Percentiles rank a stretch among this genome's conserved stretches.
These are phyloP conservation scores for Amphichorda felina DNA, from an alignment of 2,329 filamentous ascomycete species.

Conservation along the genomic window DNA sequence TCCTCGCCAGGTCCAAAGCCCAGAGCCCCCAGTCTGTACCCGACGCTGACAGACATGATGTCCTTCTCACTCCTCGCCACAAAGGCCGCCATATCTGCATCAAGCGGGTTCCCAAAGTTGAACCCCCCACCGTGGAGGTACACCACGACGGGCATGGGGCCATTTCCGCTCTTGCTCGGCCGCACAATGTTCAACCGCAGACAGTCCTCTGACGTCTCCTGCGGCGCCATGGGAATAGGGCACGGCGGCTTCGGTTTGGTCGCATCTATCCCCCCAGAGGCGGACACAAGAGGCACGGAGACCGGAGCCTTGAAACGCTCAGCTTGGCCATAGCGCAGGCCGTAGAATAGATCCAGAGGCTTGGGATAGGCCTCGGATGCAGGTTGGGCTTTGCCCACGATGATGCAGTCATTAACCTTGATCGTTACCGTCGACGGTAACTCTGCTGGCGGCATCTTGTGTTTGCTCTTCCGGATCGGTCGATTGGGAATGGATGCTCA, in stretches of 20 bases:
- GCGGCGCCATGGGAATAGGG: constrained; percentile 9
- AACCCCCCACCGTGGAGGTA: constrained; percentile 55
- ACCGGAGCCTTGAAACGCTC: constrained; percentile 33
- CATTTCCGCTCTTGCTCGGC: neutral
- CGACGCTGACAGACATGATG: constrained; percentile 47
- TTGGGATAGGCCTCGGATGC: constrained; percentile 19
- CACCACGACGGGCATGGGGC: constrained; percentile 37
- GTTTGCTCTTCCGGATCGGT: no score
- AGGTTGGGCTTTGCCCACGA: constrained; percentile 9
- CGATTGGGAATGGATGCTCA: no score
- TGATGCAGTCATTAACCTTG: neutral
- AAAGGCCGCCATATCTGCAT: constrained; percentile 50
- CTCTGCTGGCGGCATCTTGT: no score
- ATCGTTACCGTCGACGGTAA: neutral
- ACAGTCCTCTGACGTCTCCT: constrained; percentile 35
- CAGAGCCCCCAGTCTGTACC: constrained; percentile 53
- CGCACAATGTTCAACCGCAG: constrained; percentile 20
- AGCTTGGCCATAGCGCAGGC: constrained; percentile 34
- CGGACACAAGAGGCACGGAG: constrained; percentile 12
- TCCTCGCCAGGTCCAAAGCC: constrained; percentile 50
- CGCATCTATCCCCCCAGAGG: constrained; percentile 15
- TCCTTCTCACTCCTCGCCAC: constrained; percentile 39
- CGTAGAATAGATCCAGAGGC: constrained; percentile 33
- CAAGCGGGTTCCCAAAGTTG: constrained; percentile 38
- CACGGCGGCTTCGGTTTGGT: constrained; percentile 18